phyloP scores from a whole-genome alignment of 352 stramenopile species.

The Phytophthora europaea region DNA sequence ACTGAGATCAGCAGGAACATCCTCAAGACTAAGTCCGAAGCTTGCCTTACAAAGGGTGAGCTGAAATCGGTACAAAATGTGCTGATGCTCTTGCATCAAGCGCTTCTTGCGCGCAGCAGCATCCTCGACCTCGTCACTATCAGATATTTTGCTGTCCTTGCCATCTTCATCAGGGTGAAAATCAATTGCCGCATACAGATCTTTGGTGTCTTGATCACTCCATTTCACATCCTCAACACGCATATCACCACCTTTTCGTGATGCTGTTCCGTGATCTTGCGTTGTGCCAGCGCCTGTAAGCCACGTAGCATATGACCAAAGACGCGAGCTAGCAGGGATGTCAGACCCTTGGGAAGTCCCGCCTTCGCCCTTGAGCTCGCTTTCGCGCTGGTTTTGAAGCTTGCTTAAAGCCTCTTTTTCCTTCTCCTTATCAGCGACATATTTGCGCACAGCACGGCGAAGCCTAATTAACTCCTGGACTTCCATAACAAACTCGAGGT shows the following conservation, averaged over 20 bases:
- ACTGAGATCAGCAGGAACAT: constrained; percentile 24
- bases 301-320: constrained; percentile 87
- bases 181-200: constrained; percentile 85
- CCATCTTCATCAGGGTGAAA: constrained; percentile 67
- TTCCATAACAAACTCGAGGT: constrained; percentile 77
- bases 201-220: constrained; percentile 88
- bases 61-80: constrained; percentile 87
- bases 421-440: constrained; percentile 54
- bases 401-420: constrained; percentile 43
- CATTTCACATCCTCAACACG: constrained; percentile 70
- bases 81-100: constrained; percentile 53
- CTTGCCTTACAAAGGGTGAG: constrained; percentile 63
- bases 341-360: constrained; percentile 20
- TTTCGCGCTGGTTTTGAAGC: constrained; percentile 40
- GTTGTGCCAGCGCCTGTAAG: constrained; percentile 44
- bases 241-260: constrained; percentile 20
- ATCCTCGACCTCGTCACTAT: constrained; percentile 39
- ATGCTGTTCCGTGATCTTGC: constrained; percentile 7
- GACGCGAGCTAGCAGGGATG: constrained; percentile 49
- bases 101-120: constrained; percentile 27
- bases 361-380: constrained; percentile 12
- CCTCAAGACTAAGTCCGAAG: constrained; percentile 63
- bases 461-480: constrained; percentile 78
- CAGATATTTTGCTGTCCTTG: constrained; percentile 22
- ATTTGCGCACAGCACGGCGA: constrained; percentile 57